Evolutionary conservation across 306 rosid genomes (phyloP).

Genomic region (Vigna unguiculata): DNA sequence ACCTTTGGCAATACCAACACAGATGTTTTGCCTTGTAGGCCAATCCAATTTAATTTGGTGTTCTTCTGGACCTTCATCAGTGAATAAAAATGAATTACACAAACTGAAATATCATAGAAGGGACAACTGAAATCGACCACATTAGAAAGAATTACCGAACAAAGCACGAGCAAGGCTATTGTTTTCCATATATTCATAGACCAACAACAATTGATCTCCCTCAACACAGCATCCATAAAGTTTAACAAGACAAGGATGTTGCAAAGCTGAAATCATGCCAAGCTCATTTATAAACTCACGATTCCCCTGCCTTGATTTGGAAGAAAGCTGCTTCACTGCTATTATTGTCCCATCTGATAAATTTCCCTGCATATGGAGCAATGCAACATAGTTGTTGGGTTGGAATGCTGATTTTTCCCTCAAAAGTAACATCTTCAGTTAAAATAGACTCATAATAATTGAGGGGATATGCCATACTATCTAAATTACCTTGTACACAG

Average conservation of each 20-base stretch:
- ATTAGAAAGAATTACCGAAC: slow-evolving; percentile 49
- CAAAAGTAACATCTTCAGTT: too few relatives aligned
- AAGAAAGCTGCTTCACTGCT: slow-evolving; percentile 67
- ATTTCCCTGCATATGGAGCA: slow-evolving; percentile 50
- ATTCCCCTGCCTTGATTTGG: slow-evolving; percentile 68
- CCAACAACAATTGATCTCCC: slow-evolving; percentile 57
- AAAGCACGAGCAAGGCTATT: slow-evolving; percentile 65
- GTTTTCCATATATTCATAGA: slow-evolving; percentile 69
- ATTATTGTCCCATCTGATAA: slow-evolving; percentile 56
- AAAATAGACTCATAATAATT: not conserved
- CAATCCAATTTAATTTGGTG: slow-evolving; percentile 53
- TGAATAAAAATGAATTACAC: not conserved
- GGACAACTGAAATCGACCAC: too few relatives aligned
- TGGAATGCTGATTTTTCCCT: too few relatives aligned
- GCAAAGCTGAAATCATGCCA: slow-evolving; percentile 70
- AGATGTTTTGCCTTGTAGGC: slow-evolving; percentile 67
- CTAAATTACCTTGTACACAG: slow-evolving; percentile 64
- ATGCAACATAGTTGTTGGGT: not conserved
- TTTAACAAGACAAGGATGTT: slow-evolving; percentile 65
- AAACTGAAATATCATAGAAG: not conserved
- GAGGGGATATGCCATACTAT: too few relatives aligned
- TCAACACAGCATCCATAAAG: slow-evolving; percentile 72
- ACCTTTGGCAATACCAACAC: slow-evolving; percentile 71
- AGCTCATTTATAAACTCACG: slow-evolving; percentile 70
- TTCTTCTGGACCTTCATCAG: slow-evolving; percentile 44